Conservation (phyloP, 805 yeast species). For the Yarrowia sp. region DNA sequence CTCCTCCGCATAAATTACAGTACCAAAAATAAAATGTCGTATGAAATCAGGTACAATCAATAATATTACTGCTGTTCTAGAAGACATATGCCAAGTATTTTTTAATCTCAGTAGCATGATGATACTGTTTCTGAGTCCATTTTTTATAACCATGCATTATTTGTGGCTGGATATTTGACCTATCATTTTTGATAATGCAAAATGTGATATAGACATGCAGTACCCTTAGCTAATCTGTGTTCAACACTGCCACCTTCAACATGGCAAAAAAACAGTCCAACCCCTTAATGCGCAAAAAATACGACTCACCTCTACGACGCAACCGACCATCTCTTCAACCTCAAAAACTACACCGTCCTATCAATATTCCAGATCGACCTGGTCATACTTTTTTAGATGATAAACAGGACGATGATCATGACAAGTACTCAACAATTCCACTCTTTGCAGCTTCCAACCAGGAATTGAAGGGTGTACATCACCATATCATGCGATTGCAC, state of each 20-base stretch:
- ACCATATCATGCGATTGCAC: conserved; percentile 80
- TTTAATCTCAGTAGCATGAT: too few relatives aligned
- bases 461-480: conserved; percentile 69
- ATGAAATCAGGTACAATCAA: too few relatives aligned
- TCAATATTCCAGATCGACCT: conserved; percentile 9
- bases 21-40: too few relatives aligned
- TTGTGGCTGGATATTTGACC: too few relatives aligned
- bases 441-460: conserved; percentile 70
- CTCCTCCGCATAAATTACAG: too few relatives aligned
- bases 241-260: neutral
- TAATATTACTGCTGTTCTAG: too few relatives aligned
- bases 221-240: too few relatives aligned
- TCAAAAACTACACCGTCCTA: neutral
- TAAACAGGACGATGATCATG: neutral
- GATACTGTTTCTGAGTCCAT: too few relatives aligned
- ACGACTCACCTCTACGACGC: conserved; percentile 25
- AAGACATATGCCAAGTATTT: too few relatives aligned
- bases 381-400: neutral
- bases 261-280: conserved; percentile 17
- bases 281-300: conserved; percentile 20
- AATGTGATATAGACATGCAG: too few relatives aligned
- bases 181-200: too few relatives aligned
- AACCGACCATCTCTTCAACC: conserved; percentile 21
- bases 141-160: too few relatives aligned
- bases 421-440: conserved; percentile 13